Base-by-base conservation (phyloP, 306 rosid species). In the Inga leiocalycina region DNA sequence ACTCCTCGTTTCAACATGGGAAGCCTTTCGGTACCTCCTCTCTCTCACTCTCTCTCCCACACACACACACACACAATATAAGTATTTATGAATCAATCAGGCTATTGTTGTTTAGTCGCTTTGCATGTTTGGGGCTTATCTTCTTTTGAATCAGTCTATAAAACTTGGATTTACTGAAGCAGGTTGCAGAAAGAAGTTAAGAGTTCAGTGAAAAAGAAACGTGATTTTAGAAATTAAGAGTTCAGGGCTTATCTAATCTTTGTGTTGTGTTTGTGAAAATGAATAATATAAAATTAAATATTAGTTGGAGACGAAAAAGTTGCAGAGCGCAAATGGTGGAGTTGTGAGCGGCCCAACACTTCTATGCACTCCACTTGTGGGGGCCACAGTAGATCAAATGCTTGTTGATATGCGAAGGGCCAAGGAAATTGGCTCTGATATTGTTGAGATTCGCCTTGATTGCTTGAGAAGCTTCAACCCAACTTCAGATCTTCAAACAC, bases 391-490 rank as follows among this genome's bases (percentile, higher is more conserved):
- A 4, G 71, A 87, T 56, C 82, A 86, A 70, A 86, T 89, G 91
- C 65, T 86, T 51, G 65, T 48, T 69, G 84, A 86, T 81, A 89
- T 86, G 91, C 73, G 49, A 45, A 81, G 84, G 71, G 91, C 91
- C 8, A 84, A 89, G 77, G 85, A 86, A 52, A 79, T 82, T 67
- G 91, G 91, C 0, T 74, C 88, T 34, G 88, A 89, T 27, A 30
- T 86, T n/a, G 85, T 89, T 80, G 91, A 89, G 74, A 84, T 89
- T 14, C 67, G 88, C 16, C 88, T 88, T 24, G 91, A 88, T 64
- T 86, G 71, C 70, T 81, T 86, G 84, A 79, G 80, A 78, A 86
- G 71, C 59, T 82, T 86, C 17, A 84, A 84, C 54, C 84, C 87
- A 66, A 39, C 27, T 20, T 76, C 54, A 4, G 82, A 89, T 74